These are phyloP conservation scores for Asterella californica DNA, from an alignment of 225 moss, liverwort and hornwort genomes.

Conservation along the genomic window DNA sequence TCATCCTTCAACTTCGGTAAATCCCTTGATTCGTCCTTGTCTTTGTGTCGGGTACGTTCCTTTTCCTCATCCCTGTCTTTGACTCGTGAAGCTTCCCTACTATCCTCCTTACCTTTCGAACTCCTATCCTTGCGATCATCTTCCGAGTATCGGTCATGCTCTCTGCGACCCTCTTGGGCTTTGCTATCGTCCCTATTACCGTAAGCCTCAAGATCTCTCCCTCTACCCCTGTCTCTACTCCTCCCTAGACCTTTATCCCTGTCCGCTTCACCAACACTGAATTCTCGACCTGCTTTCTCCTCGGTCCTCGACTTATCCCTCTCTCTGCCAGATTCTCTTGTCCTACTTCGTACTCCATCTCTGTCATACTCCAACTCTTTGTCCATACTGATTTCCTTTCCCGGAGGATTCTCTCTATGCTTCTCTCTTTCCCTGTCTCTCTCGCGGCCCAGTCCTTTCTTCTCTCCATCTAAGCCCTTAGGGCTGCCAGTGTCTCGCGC, in stretches of 20 bases:
- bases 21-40: constrained; percentile 34
- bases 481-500: constrained; percentile 21
- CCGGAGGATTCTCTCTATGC: constrained; percentile 18
- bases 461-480: constrained; percentile 15
- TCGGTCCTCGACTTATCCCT: constrained; percentile 24
- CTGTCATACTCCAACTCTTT: constrained; percentile 23
- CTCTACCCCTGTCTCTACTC: constrained; percentile 31
- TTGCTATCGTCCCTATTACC: constrained; percentile 28
- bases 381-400: constrained; percentile 18
- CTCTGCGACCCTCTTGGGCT: constrained; percentile 16
- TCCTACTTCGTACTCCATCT: constrained; percentile 28
- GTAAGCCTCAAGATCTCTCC: constrained; percentile 22
- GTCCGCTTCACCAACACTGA: constrained; percentile 34
- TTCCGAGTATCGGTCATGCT: constrained; percentile 21
- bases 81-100: constrained; percentile 16
- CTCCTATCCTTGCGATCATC: constrained; percentile 15
- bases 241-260: constrained; percentile 49
- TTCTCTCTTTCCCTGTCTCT: constrained; percentile 27
- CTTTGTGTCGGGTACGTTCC: constrained; percentile 34
- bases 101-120: constrained; percentile 20
- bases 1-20: constrained; percentile 28
- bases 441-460: constrained; percentile 22
- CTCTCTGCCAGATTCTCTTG: constrained; percentile 22
- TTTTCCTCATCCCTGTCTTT: constrained; percentile 25
- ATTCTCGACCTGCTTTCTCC: constrained; percentile 28